Evolutionary conservation across 805 yeast species (phyloP).

Genomic region (Sugiyamaella americana): DNA sequence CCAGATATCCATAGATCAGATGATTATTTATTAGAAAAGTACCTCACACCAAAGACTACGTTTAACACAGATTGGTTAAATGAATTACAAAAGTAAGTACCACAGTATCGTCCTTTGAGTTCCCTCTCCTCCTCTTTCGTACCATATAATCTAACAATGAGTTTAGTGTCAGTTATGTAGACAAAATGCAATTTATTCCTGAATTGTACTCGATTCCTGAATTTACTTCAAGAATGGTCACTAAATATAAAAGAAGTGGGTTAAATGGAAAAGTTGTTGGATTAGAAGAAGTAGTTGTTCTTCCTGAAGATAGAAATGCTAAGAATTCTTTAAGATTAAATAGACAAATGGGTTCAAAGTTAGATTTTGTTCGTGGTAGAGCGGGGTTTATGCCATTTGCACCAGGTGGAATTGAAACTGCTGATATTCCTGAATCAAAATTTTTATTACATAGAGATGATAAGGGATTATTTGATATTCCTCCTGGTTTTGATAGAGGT

Average conservation of each 20-base stretch:
- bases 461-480: slow-evolving; percentile 72
- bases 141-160: background rate
- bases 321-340: slow-evolving; percentile 67
- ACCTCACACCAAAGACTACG: slow-evolving; percentile 55
- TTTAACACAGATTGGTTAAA: slow-evolving; percentile 70
- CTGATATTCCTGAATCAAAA: slow-evolving; percentile 21
- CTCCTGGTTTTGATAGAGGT: slow-evolving; percentile 80
- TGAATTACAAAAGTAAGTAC: slow-evolving; percentile 48
- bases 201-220: slow-evolving; percentile 54
- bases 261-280: slow-evolving; percentile 62
- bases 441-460: slow-evolving; percentile 52
- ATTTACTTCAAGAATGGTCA: slow-evolving; percentile 54
- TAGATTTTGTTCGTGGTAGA: slow-evolving; percentile 61
- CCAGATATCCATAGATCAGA: slow-evolving; percentile 8
- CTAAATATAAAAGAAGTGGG: slow-evolving; percentile 68
- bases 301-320: slow-evolving; percentile 46
- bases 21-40: slow-evolving; percentile 34
- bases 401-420: slow-evolving; percentile 71
- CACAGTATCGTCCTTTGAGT: background rate
- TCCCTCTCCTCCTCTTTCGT: no score
- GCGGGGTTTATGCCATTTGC: slow-evolving; percentile 78
- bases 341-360: slow-evolving; percentile 57
- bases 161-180: slow-evolving; percentile 23
- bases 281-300: slow-evolving; percentile 52
- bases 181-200: slow-evolving; percentile 36